Conservation (phyloP, 371 early-diverging fungal genomes). For the Mucor racemosus region DNA sequence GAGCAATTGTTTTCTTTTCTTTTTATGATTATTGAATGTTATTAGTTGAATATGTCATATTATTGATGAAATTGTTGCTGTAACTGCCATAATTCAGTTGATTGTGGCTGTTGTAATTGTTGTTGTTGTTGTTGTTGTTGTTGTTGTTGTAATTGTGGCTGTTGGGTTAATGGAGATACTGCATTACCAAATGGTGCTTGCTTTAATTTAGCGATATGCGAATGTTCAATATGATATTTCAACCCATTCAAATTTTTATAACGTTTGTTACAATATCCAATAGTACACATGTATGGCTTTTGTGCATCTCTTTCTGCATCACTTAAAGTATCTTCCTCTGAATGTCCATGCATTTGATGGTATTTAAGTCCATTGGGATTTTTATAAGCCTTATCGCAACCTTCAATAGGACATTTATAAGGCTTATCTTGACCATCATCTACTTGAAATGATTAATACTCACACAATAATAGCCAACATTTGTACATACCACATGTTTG, state of each 20-base stretch:
- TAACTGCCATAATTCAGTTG: background rate
- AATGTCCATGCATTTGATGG: slow-evolving; percentile 87
- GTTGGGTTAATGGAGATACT: background rate
- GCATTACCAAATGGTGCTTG: slow-evolving; percentile 14
- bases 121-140: background rate
- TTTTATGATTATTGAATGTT: background rate
- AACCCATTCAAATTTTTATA: slow-evolving; percentile 90
- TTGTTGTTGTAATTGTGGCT: slow-evolving; percentile 5
- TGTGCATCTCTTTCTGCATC: slow-evolving; percentile 55
- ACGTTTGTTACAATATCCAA: slow-evolving; percentile 32
- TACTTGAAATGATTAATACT: background rate
- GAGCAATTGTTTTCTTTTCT: too few species aligned
- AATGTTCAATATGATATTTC: slow-evolving; percentile 91
- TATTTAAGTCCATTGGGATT: slow-evolving; percentile 97
- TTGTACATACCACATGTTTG: slow-evolving; percentile 32
- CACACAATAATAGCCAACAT: slow-evolving; percentile 2
- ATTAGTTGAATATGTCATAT: background rate
- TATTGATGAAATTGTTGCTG: background rate
- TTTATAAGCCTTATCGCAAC: slow-evolving; percentile 95
- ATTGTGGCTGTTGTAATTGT: background rate
- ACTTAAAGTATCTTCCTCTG: slow-evolving; percentile 44
- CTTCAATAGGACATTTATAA: slow-evolving; percentile 49
- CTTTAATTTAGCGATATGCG: slow-evolving; percentile 57
- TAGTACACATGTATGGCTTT: slow-evolving; percentile 71
- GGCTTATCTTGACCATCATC: slow-evolving; percentile 33